A percentile compares a stretch with the other conserved stretches of the same genome.
These are phyloP conservation scores for Ganoderma lucidum DNA, from an alignment of 1,284 basidiomycete genomes.

Conservation along the genomic window DNA sequence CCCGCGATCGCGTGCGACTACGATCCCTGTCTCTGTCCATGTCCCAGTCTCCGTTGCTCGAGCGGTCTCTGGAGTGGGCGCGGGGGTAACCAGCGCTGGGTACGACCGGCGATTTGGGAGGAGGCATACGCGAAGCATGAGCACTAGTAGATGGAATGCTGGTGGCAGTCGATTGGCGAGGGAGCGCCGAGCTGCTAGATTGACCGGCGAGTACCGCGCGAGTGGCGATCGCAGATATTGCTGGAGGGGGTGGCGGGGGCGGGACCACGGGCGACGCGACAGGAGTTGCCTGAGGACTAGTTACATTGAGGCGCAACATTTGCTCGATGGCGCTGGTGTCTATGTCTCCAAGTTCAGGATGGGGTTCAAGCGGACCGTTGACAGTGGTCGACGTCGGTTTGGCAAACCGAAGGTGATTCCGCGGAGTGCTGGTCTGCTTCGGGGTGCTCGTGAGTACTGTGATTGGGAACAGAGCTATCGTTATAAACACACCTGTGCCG, in stretches of 20 bases:
- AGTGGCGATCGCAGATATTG: background rate
- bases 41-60: constrained; percentile 11
- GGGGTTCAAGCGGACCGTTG: background rate
- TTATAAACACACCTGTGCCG: background rate
- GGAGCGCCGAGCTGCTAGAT: background rate
- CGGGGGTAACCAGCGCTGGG: background rate
- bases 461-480: too few relatives aligned
- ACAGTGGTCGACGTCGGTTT: background rate
- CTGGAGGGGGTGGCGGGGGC: constrained; percentile 5
- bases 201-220: background rate
- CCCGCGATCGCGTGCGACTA: constrained; percentile 7
- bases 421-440: background rate
- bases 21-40: constrained; percentile 18
- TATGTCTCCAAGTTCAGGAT: constrained; percentile 1
- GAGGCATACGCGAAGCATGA: constrained; percentile 7
- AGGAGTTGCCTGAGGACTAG: background rate
- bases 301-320: background rate
- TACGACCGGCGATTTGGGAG: background rate
- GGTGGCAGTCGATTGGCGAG: background rate
- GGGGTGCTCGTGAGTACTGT: too few relatives aligned
- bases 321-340: constrained; percentile 1
- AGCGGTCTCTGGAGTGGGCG: background rate
- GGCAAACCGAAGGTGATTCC: background rate
- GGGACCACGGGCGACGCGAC: background rate
- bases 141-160: background rate